Percentiles rank a stretch among this genome's conserved stretches.
Conservation (phyloP, 192 early-diverging fungal genomes). For the Coemansia sp. region DNA sequence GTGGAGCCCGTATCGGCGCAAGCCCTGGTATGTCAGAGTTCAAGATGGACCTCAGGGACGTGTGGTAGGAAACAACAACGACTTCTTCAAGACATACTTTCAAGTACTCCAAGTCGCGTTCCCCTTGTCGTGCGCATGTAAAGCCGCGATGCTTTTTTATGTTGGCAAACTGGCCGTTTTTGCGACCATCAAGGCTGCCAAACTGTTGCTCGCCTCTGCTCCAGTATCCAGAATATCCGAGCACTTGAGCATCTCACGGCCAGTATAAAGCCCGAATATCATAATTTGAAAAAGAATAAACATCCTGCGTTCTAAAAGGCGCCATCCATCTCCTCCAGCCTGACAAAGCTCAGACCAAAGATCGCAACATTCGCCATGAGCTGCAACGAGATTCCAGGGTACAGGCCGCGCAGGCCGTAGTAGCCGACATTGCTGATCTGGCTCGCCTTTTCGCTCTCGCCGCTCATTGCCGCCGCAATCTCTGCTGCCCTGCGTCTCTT, state of each 20-base stretch:
- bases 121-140: slow-evolving; percentile 18
- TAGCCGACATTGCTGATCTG: slow-evolving; percentile 21
- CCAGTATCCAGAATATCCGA: not conserved
- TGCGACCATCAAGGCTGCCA: not conserved
- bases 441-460: slow-evolving; percentile 5
- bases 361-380: slow-evolving; percentile 60
- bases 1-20: slow-evolving; percentile 33
- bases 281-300: not conserved
- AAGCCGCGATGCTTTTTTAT: not conserved
- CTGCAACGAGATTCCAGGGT: slow-evolving; percentile 71
- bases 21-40: slow-evolving; percentile 25
- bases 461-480: not conserved
- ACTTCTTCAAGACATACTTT: slow-evolving; percentile 26
- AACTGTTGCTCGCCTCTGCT: not conserved
- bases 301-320: slow-evolving; percentile 18
- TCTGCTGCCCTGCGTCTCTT: slow-evolving; percentile 10
- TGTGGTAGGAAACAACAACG: slow-evolving; percentile 14
- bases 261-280: not conserved
- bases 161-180: not conserved
- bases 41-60: not conserved
- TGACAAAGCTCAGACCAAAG: slow-evolving; percentile 65
- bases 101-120: slow-evolving; percentile 12
- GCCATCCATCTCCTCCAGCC: slow-evolving; percentile 53
- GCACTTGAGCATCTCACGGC: not conserved
- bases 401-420: slow-evolving; percentile 70